phyloP scores from a whole-genome alignment of 2,329 filamentous ascomycete species.

The Epichloe elymi region DNA sequence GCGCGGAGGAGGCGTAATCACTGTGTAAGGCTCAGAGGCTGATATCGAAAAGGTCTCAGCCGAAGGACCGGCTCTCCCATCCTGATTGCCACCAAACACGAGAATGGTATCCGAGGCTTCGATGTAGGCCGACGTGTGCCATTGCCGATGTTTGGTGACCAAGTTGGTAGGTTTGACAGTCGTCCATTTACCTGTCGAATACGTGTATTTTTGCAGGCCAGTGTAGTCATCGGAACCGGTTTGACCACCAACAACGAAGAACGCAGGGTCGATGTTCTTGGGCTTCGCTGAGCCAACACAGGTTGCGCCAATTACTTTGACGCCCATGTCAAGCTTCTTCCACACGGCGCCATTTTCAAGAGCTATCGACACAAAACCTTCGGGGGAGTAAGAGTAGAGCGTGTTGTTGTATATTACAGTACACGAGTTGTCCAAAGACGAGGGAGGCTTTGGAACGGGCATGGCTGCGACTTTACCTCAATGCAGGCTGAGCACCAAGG shows the following conservation, averaged over 20 bases:
- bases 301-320: slow-evolving; percentile 58
- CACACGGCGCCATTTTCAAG: slow-evolving; percentile 60
- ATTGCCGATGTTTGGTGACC: slow-evolving; percentile 54
- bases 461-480: slow-evolving; percentile 31
- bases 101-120: slow-evolving; percentile 57
- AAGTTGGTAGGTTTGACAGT: slow-evolving; percentile 28
- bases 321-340: slow-evolving; percentile 51
- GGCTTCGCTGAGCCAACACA: slow-evolving; percentile 61
- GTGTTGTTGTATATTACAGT: slow-evolving; percentile 69
- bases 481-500: background rate
- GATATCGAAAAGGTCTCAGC: slow-evolving; percentile 65
- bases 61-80: slow-evolving; percentile 43
- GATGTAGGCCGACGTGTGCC: slow-evolving; percentile 68
- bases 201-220: slow-evolving; percentile 60
- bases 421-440: slow-evolving; percentile 64
- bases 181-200: slow-evolving; percentile 39
- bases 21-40: slow-evolving; percentile 49
- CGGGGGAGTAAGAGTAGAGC: slow-evolving; percentile 71
- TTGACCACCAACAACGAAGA: slow-evolving; percentile 74
- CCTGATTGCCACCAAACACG: slow-evolving; percentile 65
- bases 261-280: slow-evolving; percentile 43
- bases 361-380: slow-evolving; percentile 61
- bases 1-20: slow-evolving; percentile 43
- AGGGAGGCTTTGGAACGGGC: slow-evolving; percentile 57
- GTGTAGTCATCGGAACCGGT: slow-evolving; percentile 42